Conservation (phyloP, 805 yeast genomes). For the Candida vaughaniae region DNA sequence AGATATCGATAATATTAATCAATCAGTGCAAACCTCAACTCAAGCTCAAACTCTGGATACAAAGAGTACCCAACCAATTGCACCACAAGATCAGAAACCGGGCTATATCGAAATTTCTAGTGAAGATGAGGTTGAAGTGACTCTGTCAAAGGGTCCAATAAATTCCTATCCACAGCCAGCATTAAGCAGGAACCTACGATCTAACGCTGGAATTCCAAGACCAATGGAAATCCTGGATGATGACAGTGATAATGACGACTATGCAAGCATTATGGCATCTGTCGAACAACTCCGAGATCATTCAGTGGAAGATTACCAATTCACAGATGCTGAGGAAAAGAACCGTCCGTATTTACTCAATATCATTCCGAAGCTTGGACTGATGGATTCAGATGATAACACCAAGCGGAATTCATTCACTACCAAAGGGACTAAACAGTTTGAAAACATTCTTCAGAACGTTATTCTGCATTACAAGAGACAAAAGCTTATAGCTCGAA, state of each 20-base stretch:
- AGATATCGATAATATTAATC: no score
- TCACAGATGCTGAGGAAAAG: conserved; percentile 23
- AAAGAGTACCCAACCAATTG: no score
- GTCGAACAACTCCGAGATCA: conserved; percentile 1
- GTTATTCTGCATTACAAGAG: conserved; percentile 16
- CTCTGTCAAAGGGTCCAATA: no score
- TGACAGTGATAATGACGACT: conserved; percentile 8
- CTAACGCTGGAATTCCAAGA: no score
- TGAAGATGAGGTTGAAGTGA: no score
- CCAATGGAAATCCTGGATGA: conserved; percentile 6
- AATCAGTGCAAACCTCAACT: no score
- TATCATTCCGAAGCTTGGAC: conserved; percentile 25
- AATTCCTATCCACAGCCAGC: no score
- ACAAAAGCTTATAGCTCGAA: conserved; percentile 7
- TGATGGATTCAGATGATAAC: conserved; percentile 7
- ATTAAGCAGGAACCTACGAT: no score
- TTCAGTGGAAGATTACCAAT: conserved; percentile 18
- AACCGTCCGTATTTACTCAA: conserved; percentile 28
- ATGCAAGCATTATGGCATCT: conserved; percentile 1
- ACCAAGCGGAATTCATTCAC: conserved; percentile 18
- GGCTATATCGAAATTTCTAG: no score
- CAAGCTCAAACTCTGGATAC: no score
- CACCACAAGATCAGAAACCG: no score
- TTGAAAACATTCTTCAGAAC: conserved; percentile 21
- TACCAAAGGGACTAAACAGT: conserved; percentile 27